These are phyloP conservation scores for Achaetomiella virescens DNA, from an alignment of 495 filamentous ascomycete species.

Conservation along the genomic window DNA sequence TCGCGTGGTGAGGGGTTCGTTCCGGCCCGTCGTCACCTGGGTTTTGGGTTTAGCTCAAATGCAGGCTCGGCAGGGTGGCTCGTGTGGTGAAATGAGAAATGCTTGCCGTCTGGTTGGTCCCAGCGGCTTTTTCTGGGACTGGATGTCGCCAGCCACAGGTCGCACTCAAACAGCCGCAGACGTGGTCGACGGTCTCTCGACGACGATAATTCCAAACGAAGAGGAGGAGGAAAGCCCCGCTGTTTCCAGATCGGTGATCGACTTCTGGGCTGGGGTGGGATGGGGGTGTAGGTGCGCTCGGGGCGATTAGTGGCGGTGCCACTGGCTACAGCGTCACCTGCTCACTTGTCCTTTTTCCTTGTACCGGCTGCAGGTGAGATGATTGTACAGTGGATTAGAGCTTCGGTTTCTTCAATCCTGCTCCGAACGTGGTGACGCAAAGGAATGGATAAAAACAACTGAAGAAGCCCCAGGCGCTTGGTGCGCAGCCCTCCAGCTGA, in stretches of 20 bases:
- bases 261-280: no score
- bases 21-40: conserved; percentile 15
- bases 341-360: no score
- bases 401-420: neutral
- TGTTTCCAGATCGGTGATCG: neutral
- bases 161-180: conserved; percentile 5
- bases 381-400: neutral
- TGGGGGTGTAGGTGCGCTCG: no score
- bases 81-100: conserved; percentile 12
- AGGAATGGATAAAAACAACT: neutral
- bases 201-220: conserved; percentile 4
- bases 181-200: conserved; percentile 10
- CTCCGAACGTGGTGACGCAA: neutral
- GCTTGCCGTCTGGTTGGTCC: conserved; percentile 21
- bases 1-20: conserved; percentile 18
- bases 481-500: no score
- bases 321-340: no score
- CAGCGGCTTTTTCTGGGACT: neutral
- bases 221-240: no score
- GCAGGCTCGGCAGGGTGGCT: conserved; percentile 9
- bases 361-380: no score
- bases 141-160: conserved; percentile 13
- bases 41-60: conserved; percentile 10
- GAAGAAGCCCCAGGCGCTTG: neutral
- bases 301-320: no score